Base-by-base conservation (phyloP, 2,329 filamentous ascomycete genomes). In the Penicillium oxalicum region DNA sequence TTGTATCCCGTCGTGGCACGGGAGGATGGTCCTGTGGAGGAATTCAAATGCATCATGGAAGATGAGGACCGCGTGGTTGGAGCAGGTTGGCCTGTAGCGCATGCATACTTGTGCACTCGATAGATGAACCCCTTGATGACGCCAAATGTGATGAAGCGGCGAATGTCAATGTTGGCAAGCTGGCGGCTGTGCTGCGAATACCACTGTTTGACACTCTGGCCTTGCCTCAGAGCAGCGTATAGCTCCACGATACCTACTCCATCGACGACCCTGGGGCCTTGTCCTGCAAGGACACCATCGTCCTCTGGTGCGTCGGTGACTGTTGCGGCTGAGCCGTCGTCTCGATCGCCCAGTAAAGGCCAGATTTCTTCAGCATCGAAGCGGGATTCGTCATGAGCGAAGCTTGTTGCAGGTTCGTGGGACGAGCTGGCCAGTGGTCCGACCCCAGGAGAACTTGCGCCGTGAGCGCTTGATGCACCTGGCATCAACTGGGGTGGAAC, bases 61-160 rank as follows among this genome's bases (percentile, higher is more conserved):
- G 29, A 56, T 4, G 55, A 59, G 9, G 60, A 58, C 25, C 62
- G 63, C 8, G 58, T 43, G 12, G 53, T 52, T 2, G 60, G 61
- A 0, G 63, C 59, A 1, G 66, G 61, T 34, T 68, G 57, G 1
- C 66, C 61, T 5, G 71, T 68, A 39, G 70, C 64, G 55, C 94
- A 81, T 27, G 89, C 87, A 65, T 94, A 94, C 67, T 93, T 94
- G 72, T 97, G 89, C 36, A 96, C 85, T 32, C 93, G 82, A 69
- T 96, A 96, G 25, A 98, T 72, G 58, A 94, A 87, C 12, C 91
- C 91, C 71, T 97, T 97, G 67, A 97, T 95, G 50, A 96, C 80
- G 49, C 91, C 93, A 62, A 97, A 98, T 50, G 95, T 94, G 54
- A 97, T 88, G 54, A 98, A 84, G 27, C 93, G 84, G 9, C 93